Conservation (phyloP, 2,329 filamentous ascomycete genomes). For the Boeremia lycopersici region DNA sequence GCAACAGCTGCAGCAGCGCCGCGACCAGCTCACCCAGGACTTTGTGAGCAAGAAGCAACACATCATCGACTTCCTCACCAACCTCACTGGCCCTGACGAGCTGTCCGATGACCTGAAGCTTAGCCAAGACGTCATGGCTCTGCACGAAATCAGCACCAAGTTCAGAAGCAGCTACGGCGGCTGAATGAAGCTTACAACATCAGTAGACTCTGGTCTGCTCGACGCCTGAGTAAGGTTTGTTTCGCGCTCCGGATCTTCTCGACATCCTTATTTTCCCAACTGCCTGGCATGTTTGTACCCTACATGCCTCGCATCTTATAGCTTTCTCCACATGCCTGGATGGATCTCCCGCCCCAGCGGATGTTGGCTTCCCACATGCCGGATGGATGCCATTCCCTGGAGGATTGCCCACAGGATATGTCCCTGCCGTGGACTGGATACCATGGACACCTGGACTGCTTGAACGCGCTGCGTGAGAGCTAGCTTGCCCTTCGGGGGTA, state of each 20-base stretch:
- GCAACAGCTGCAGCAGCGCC: slow-evolving; percentile 42
- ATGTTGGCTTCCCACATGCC: slow-evolving; percentile 30
- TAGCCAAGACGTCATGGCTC: slow-evolving; percentile 41
- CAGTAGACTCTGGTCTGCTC: slow-evolving; percentile 26
- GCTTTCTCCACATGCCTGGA: slow-evolving; percentile 28
- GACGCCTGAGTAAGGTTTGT: slow-evolving; percentile 41
- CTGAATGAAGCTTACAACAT: slow-evolving; percentile 32
- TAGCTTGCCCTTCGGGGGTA: slow-evolving; percentile 20
- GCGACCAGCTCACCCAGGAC: slow-evolving; percentile 36
- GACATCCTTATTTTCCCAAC: slow-evolving; percentile 23
- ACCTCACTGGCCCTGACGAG: slow-evolving; percentile 43
- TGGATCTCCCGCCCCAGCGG: slow-evolving; percentile 34
- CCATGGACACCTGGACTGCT: slow-evolving; percentile 24
- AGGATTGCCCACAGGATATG: slow-evolving; percentile 28
- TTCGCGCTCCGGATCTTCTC: slow-evolving; percentile 27
- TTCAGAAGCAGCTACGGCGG: slow-evolving; percentile 41
- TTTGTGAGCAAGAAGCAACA: slow-evolving; percentile 45
- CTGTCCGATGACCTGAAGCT: slow-evolving; percentile 43
- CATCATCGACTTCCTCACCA: slow-evolving; percentile 41
- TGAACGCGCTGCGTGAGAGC: slow-evolving; percentile 28
- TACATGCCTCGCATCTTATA: slow-evolving; percentile 30
- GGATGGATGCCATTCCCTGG: slow-evolving; percentile 32
- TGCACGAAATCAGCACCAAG: slow-evolving; percentile 44
- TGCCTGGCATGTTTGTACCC: slow-evolving; percentile 26
- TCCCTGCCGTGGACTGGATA: slow-evolving; percentile 34